These are phyloP conservation scores for Cyberlindnera euphorbiae DNA, from an alignment of 805 yeast genomes.

Conservation along the genomic window DNA sequence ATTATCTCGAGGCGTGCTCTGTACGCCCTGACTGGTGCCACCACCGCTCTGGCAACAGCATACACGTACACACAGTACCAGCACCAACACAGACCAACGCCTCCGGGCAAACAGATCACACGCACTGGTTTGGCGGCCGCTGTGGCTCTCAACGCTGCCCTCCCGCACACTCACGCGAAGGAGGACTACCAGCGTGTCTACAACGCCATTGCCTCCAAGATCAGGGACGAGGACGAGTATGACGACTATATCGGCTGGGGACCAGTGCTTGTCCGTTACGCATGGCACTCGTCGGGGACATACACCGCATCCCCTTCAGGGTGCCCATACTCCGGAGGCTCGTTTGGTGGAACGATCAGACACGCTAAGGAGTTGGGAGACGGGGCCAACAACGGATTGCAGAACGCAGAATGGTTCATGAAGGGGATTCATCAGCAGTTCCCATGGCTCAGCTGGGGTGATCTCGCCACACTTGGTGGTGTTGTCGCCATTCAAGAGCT, in stretches of 20 bases:
- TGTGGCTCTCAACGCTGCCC: conserved; percentile 21
- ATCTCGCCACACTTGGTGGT: conserved; percentile 75
- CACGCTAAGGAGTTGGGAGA: conserved; percentile 49
- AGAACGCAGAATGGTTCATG: conserved; percentile 46
- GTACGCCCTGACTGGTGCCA: conserved; percentile 26
- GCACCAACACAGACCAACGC: conserved; percentile 15
- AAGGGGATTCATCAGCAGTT: conserved; percentile 51
- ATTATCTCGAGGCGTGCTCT: conserved; percentile 13
- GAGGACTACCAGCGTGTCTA: conserved; percentile 63
- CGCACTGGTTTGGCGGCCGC: conserved; percentile 29
- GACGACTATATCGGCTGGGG: conserved; percentile 70
- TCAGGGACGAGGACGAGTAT: conserved; percentile 51
- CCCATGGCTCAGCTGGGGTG: conserved; percentile 76
- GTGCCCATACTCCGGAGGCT: conserved; percentile 47
- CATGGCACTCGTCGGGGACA: conserved; percentile 90
- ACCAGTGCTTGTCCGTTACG: conserved; percentile 71
- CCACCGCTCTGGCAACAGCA: conserved; percentile 29
- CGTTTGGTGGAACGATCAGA: conserved; percentile 67
- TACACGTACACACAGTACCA: conserved; percentile 19
- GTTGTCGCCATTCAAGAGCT: conserved; percentile 73
- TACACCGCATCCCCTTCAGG: conserved; percentile 50
- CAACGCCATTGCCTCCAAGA: conserved; percentile 63
- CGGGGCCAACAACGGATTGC: conserved; percentile 48
- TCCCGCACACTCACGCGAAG: conserved; percentile 21
- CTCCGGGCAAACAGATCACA: conserved; percentile 24